Base-by-base conservation (phyloP, 768 basidiomycete species). In the Tephrocybe sp. region DNA sequence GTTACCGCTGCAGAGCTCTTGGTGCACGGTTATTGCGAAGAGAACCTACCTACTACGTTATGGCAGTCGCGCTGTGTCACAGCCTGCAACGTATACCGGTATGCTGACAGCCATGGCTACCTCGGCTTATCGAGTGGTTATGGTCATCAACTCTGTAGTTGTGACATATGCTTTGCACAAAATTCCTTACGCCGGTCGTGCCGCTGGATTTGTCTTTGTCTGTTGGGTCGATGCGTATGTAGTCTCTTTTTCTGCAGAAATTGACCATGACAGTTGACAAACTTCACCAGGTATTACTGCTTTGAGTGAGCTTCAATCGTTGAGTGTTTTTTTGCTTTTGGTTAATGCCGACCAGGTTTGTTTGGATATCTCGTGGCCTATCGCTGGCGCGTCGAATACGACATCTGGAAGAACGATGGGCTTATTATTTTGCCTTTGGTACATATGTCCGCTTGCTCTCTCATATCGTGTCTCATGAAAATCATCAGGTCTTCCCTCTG, bases 201-300 rank as follows among this genome's bases (percentile, higher is more conserved):
- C 72, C 1, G 66, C 76, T 4, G 79, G 81, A 22, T 88, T 91
- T 61, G 63, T 79, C 4, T 94, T 91, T 61, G 68, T 91, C 50
- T 92, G 88, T 59, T 91, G 91, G 86, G 76, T 93, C 38, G 85
- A 94, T 63, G 76, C 91, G 86, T 93, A 66, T 77, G 90, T 86
- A 3, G 25, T 21, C 31, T 33, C 11, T 15, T 34, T 15, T 6
- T 1, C 21, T 44, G 18, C 13, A 21, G 30, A 27, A 29, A 4
- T 41, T 19, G 8, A 19, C 23, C 16, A 19, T 23, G 25, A 22
- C n/a, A n/a, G n/a, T 12, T 31, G 11, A 39, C 21, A n/a, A 33
- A 22, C 25, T 19, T 13, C 42, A 41, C 18, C 57, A 91, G 90
- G 40, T 94, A 91, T 65, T 94, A 94, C 67, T 91, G 86, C 66